phyloP scores from a whole-genome alignment of 2,329 filamentous ascomycete species.

The Neopestalotiopsis clavispora region DNA sequence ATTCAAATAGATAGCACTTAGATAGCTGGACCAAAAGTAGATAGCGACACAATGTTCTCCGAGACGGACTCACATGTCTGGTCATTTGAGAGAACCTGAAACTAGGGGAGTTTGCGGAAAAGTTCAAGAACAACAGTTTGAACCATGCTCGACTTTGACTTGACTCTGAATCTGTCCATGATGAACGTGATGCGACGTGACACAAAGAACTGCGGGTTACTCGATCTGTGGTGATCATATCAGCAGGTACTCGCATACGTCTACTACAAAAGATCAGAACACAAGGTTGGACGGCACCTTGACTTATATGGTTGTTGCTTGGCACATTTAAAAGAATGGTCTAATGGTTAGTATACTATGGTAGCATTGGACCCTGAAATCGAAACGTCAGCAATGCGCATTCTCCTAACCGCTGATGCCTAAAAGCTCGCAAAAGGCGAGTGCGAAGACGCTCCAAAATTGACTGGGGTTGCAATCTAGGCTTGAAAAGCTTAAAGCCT shows the following conservation, averaged over 20 bases:
- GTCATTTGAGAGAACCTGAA: not conserved
- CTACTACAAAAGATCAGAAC: too few relatives aligned
- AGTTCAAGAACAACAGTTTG: not conserved
- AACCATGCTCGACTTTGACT: not conserved
- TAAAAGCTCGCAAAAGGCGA: not conserved
- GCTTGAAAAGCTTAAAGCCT: not conserved
- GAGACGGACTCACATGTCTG: not conserved
- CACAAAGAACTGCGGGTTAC: too few relatives aligned
- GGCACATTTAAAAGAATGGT: too few relatives aligned
- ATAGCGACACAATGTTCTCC: conserved; percentile 7
- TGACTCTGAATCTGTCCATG: not conserved
- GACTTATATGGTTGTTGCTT: too few relatives aligned
- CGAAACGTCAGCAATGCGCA: too few relatives aligned
- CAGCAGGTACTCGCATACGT: too few relatives aligned
- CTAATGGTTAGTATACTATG: too few relatives aligned
- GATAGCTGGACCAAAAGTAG: conserved; percentile 15
- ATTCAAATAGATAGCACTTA: conserved; percentile 7
- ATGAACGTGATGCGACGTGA: too few relatives aligned
- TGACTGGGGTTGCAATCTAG: not conserved
- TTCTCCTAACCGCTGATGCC: not conserved
- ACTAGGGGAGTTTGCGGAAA: not conserved
- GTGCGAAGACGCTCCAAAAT: too few relatives aligned
- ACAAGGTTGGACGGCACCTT: too few relatives aligned
- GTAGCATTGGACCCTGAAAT: too few relatives aligned
- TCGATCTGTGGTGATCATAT: too few relatives aligned